These are phyloP conservation scores for Cytospora paraplurivora DNA, from an alignment of 2,329 filamentous ascomycete genomes.

Conservation along the genomic window DNA sequence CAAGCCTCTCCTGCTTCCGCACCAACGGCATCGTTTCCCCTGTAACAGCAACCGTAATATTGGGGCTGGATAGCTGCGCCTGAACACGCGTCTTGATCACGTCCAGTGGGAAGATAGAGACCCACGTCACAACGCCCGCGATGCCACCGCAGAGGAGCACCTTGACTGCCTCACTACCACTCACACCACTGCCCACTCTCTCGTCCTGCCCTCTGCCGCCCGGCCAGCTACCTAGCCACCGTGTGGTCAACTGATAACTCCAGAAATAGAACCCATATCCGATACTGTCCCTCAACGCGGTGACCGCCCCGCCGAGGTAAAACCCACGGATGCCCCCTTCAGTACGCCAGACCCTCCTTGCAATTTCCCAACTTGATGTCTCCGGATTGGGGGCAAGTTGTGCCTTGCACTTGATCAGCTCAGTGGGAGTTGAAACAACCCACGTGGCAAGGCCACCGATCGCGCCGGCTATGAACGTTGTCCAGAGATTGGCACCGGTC, in stretches of 20 bases:
- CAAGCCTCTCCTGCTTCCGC: slow-evolving; percentile 38
- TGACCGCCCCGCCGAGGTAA: slow-evolving; percentile 80
- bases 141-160: slow-evolving; percentile 82
- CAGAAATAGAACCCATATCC: slow-evolving; percentile 99
- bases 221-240: slow-evolving; percentile 46
- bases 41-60: slow-evolving; percentile 27
- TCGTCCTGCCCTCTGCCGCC: slow-evolving; percentile 2
- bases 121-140: slow-evolving; percentile 87
- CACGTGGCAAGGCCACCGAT: slow-evolving; percentile 83
- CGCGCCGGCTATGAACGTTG: slow-evolving; percentile 79
- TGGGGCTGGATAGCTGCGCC: slow-evolving; percentile 55
- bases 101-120: slow-evolving; percentile 86
- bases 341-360: slow-evolving; percentile 59
- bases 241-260: slow-evolving; percentile 79
- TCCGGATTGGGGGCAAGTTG: slow-evolving; percentile 59
- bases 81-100: slow-evolving; percentile 93
- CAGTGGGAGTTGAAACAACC: slow-evolving; percentile 83
- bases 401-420: slow-evolving; percentile 86
- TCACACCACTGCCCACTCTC: slow-evolving; percentile 18
- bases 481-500: slow-evolving; percentile 56
- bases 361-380: slow-evolving; percentile 64
- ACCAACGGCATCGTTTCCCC: slow-evolving; percentile 37
- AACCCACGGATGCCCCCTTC: slow-evolving; percentile 67
- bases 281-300: slow-evolving; percentile 79
- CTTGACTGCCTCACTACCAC: slow-evolving; percentile 56